These are phyloP conservation scores for Coemansia sp. DNA, from an alignment of 192 early-diverging fungal species.

Conservation along the genomic window DNA sequence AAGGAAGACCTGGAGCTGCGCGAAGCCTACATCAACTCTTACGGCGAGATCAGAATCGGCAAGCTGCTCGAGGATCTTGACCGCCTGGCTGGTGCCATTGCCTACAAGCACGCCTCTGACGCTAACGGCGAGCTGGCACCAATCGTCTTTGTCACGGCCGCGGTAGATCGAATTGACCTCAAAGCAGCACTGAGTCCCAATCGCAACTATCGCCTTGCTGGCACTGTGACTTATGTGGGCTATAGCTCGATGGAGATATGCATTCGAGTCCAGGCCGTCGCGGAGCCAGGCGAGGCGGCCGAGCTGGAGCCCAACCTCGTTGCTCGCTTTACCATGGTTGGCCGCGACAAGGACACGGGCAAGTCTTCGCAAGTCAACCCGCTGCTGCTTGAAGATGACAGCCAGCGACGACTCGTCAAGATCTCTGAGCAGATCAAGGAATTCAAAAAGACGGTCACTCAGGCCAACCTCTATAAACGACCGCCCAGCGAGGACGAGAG, in stretches of 20 bases:
- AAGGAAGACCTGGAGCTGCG: slow-evolving; percentile 69
- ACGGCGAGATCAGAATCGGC: slow-evolving; percentile 76
- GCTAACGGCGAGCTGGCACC: slow-evolving; percentile 58
- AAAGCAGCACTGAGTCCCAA: slow-evolving; percentile 63
- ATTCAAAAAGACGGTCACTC: slow-evolving; percentile 54
- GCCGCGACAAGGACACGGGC: slow-evolving; percentile 69
- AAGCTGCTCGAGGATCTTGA: slow-evolving; percentile 89
- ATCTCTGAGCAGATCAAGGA: slow-evolving; percentile 70
- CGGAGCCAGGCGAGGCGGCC: slow-evolving; percentile 26
- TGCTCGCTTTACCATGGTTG: slow-evolving; percentile 91
- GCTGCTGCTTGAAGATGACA: slow-evolving; percentile 69
- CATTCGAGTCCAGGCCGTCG: slow-evolving; percentile 67
- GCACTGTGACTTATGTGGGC: slow-evolving; percentile 84
- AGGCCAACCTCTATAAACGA: slow-evolving; percentile 61
- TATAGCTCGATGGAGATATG: slow-evolving; percentile 87
- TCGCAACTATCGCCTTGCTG: slow-evolving; percentile 75
- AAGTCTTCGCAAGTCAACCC: slow-evolving; percentile 76
- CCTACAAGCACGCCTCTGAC: slow-evolving; percentile 75
- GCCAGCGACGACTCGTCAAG: slow-evolving; percentile 72
- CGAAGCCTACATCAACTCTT: slow-evolving; percentile 80
- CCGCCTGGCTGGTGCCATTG: slow-evolving; percentile 77
- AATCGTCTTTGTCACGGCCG: slow-evolving; percentile 82
- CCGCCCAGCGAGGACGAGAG: slow-evolving; percentile 84
- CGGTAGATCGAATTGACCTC: slow-evolving; percentile 86
- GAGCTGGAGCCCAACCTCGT: slow-evolving; percentile 64